Conservation (phyloP, 768 basidiomycete genomes). For the Tulasnella sp. region DNA sequence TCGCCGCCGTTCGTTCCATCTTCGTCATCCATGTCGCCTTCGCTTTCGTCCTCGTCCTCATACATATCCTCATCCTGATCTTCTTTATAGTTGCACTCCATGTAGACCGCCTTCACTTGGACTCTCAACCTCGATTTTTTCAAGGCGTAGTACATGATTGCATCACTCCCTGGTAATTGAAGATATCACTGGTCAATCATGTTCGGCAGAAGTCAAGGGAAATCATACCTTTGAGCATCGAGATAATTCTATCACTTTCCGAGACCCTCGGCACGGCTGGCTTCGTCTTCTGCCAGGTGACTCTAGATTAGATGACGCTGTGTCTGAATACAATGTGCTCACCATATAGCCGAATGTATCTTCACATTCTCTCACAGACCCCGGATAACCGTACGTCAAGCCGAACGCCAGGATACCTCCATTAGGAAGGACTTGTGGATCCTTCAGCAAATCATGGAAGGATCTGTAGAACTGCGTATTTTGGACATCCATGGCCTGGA, state of each 20-base stretch:
- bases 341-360: neutral
- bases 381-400: constrained; percentile 5
- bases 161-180: too few species aligned
- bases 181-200: too few species aligned
- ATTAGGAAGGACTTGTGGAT: constrained; percentile 1
- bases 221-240: too few species aligned
- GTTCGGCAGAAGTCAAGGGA: too few species aligned
- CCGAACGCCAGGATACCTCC: constrained; percentile 14
- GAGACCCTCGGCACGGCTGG: neutral
- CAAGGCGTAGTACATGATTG: too few species aligned
- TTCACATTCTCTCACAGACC: neutral
- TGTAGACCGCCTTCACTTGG: too few species aligned
- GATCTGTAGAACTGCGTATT: neutral
- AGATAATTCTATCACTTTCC: neutral
- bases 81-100: neutral
- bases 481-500: neutral
- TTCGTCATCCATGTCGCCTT: too few species aligned
- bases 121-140: too few species aligned
- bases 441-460: neutral
- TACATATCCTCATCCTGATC: neutral
- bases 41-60: neutral
- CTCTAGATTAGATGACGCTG: neutral
- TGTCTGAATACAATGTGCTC: neutral
- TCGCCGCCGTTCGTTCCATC: too few species aligned
- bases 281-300: neutral